Evolutionary conservation across 2,329 filamentous ascomycete species (phyloP).

Genomic region (Cytospora schulzeri): DNA sequence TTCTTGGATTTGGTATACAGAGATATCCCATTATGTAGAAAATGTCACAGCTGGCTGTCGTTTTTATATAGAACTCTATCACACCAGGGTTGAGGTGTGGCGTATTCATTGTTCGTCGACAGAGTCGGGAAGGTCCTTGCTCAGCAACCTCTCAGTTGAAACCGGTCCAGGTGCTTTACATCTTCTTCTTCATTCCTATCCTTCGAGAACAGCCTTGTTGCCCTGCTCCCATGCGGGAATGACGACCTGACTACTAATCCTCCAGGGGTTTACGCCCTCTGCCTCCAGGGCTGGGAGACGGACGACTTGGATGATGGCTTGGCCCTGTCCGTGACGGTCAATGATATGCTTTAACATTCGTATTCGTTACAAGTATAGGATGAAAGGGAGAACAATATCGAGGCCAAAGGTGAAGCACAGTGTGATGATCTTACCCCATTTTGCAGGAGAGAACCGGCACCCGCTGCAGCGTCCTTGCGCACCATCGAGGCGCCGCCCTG

Average conservation of each 20-base stretch:
- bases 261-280: slow-evolving; percentile 37
- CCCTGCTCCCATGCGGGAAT: slow-evolving; percentile 34
- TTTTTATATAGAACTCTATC: neutral
- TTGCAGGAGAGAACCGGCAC: slow-evolving; percentile 33
- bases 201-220: slow-evolving; percentile 28
- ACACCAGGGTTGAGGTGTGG: neutral
- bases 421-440: slow-evolving; percentile 38
- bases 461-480: slow-evolving; percentile 28
- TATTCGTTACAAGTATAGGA: no score
- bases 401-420: no score
- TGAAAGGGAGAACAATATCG: no score
- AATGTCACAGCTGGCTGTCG: slow-evolving; percentile 1
- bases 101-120: neutral
- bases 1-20: slow-evolving; percentile 14
- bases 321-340: slow-evolving; percentile 28
- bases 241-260: slow-evolving; percentile 33
- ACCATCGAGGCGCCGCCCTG: slow-evolving; percentile 34
- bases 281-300: slow-evolving; percentile 33
- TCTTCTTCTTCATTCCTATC: neutral
- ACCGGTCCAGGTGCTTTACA: neutral
- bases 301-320: slow-evolving; percentile 34
- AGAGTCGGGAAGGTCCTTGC: neutral
- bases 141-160: neutral
- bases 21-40: slow-evolving; percentile 23
- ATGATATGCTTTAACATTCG: no score